A percentile compares a stretch with the other conserved stretches of the same genome.
Conservation (phyloP, 2,329 filamentous ascomycete species). For the Alternaria longipes region DNA sequence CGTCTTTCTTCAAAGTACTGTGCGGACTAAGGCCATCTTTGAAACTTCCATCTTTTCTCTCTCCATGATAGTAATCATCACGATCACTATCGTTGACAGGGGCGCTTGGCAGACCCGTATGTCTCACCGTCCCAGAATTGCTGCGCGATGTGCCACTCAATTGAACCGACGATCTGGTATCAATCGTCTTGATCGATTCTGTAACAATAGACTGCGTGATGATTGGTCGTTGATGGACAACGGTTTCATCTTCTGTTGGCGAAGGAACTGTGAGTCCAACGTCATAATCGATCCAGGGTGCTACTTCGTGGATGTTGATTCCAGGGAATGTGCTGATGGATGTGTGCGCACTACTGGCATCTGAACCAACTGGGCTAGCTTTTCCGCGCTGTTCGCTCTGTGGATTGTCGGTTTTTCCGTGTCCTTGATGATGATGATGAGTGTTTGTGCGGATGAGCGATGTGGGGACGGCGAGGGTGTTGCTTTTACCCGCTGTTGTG, state of each 20-base stretch:
- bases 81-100: background rate
- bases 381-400: background rate
- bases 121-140: background rate
- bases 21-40: background rate
- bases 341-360: conserved; percentile 21
- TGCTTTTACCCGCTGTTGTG: background rate
- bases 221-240: conserved; percentile 6
- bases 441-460: background rate
- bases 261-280: conserved; percentile 2
- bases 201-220: background rate
- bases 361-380: conserved; percentile 13
- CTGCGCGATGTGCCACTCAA: background rate
- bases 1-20: conserved; percentile 9
- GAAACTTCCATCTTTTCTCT: conserved; percentile 6
- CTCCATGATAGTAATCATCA: background rate
- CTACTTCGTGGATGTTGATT: conserved; percentile 31
- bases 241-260: background rate
- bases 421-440: background rate
- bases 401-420: background rate
- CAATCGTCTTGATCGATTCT: background rate
- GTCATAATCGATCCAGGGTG: conserved; percentile 37
- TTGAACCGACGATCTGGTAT: background rate
- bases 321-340: conserved; percentile 9
- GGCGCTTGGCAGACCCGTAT: background rate
- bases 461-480: conserved; percentile 2